These are phyloP conservation scores for Trichosphaerium sp. DNA, from an alignment of 78 protist species.

Conservation along the genomic window DNA sequence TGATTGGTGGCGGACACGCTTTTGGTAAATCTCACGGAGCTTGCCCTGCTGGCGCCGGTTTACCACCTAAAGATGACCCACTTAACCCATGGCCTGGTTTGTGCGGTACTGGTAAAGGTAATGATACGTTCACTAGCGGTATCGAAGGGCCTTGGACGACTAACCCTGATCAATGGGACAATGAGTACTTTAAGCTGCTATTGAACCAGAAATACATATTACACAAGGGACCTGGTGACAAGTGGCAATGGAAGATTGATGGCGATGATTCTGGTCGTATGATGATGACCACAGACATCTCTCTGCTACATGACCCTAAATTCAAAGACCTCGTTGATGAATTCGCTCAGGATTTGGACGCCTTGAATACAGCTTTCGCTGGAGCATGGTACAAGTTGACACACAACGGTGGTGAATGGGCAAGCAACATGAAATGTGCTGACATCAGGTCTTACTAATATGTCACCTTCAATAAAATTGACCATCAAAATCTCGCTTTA, in stretches of 20 bases:
- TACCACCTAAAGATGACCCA: too few species aligned
- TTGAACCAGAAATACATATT: slow-evolving; percentile 1
- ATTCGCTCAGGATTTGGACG: background rate
- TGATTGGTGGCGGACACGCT: slow-evolving; percentile 64
- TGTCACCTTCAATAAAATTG: too few species aligned
- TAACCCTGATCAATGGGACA: slow-evolving; percentile 31
- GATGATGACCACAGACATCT: slow-evolving; percentile 30
- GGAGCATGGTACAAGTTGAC: slow-evolving; percentile 53
- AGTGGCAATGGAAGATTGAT: slow-evolving; percentile 4
- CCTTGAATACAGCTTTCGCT: slow-evolving; percentile 13
- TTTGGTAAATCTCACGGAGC: slow-evolving; percentile 65
- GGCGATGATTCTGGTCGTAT: background rate
- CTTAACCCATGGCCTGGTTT: background rate
- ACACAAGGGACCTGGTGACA: slow-evolving; percentile 16
- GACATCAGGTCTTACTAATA: too few species aligned
- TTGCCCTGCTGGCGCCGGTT: too few species aligned
- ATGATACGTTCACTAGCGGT: slow-evolving; percentile 33
- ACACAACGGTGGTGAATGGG: slow-evolving; percentile 33
- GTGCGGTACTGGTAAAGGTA: slow-evolving; percentile 30
- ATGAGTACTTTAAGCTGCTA: slow-evolving; percentile 13
- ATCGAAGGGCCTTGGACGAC: slow-evolving; percentile 59
- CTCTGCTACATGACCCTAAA: slow-evolving; percentile 18
- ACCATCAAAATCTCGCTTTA: too few species aligned
- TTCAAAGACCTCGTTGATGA: background rate
- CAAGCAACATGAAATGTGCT: too few species aligned